Base-by-base conservation (phyloP, 2,329 filamentous ascomycete species). In the Blastomyces gilchristii region DNA sequence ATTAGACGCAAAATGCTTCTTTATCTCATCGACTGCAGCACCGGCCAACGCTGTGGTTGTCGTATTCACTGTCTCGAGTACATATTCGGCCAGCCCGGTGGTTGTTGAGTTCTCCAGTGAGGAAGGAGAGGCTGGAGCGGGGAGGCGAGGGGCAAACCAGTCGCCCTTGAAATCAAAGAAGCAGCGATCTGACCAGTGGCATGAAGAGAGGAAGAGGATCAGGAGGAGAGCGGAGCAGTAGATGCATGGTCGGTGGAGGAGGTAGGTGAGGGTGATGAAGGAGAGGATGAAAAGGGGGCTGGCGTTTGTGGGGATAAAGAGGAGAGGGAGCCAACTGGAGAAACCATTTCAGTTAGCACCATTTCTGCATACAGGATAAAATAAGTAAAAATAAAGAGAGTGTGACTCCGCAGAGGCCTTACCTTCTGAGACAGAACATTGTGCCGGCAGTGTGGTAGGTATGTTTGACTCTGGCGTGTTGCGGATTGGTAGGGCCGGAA, bases 211-310 rank as follows among this genome's bases (percentile, higher is more conserved):
- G 80, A 97, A 96, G 69, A 99, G 90, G 70, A 97, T 91, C 68
- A 96, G 84, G 58, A 99, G 90, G 62, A 99, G 88, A 66, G 97
- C 87, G 65, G 91, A 96, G 84, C 94, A 99, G 83, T 99, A 99
- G 70, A 96, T 88, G 80, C 94, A 99, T 62, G 94, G 94, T 62
- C 93, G 87, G 79, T 97, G 96, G 71, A 99, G 87, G 78, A 96
- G 90, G 81, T 96, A 97, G 68, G 92, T 96, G 76, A 92, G 91
- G 68, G 91, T 83, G 79, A 99, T 88, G 82, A 94, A 91, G 77
- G 91, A 84, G 78, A 93, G 85, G 74, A 94, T 90, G 79, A 93
- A 92, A 71, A 89, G 83, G 34, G 90, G 90, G 63, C 89, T 91
- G 69, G 90, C 88, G 75, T 92, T 91, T 64, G 90, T 90, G 61